A percentile compares a stretch with the other conserved stretches of the same genome.
phyloP scores from a whole-genome alignment of 2,329 filamentous ascomycete genomes.

The Botrytis paeoniae region DNA sequence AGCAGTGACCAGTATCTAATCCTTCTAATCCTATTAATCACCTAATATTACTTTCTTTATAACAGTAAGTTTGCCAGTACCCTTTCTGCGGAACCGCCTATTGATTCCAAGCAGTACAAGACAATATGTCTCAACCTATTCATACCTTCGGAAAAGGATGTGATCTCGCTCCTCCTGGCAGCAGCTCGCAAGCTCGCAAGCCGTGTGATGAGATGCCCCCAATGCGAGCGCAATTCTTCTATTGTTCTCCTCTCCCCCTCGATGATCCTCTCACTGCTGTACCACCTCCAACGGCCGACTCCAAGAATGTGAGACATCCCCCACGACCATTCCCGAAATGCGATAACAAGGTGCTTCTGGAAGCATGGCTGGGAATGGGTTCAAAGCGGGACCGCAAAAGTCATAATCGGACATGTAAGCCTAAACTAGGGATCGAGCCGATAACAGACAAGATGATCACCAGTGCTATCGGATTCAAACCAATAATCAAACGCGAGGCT shows the following conservation, averaged over 20 bases:
- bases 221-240: slow-evolving; percentile 76
- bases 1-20: slow-evolving; percentile 23
- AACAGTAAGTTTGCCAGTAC: slow-evolving; percentile 8
- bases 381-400: slow-evolving; percentile 48
- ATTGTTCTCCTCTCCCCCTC: slow-evolving; percentile 75
- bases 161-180: slow-evolving; percentile 26
- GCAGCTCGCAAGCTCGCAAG: background rate
- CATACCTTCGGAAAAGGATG: slow-evolving; percentile 38
- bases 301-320: slow-evolving; percentile 54
- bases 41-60: slow-evolving; percentile 2
- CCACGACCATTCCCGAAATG: slow-evolving; percentile 74
- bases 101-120: slow-evolving; percentile 17
- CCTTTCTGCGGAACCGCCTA: background rate
- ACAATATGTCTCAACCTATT: slow-evolving; percentile 32
- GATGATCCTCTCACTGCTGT: slow-evolving; percentile 79
- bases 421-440: slow-evolving; percentile 7
- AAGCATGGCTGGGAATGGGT: slow-evolving; percentile 66
- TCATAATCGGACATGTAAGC: slow-evolving; percentile 41
- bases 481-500: slow-evolving; percentile 1
- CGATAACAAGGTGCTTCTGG: slow-evolving; percentile 78
- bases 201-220: slow-evolving; percentile 51
- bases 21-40: slow-evolving; percentile 12
- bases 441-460: background rate
- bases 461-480: background rate
- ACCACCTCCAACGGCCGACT: slow-evolving; percentile 49